Percentiles rank a stretch among this genome's conserved stretches.
phyloP scores from a whole-genome alignment of 208 protist species.

The Porcisia hertigi region DNA sequence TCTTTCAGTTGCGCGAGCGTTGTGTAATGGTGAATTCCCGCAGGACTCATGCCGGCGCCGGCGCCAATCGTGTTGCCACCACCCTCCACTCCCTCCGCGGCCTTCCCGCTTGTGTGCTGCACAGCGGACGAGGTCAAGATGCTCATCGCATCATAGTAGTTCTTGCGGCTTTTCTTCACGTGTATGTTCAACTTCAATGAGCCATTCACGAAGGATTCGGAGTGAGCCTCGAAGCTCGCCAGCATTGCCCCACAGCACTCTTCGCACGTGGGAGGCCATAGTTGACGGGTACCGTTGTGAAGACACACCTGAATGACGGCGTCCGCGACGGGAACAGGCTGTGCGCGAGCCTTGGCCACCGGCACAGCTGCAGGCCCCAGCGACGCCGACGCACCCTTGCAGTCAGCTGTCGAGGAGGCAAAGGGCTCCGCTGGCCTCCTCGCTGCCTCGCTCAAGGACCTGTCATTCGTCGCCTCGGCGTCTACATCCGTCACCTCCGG shows the following conservation, averaged over 20 bases:
- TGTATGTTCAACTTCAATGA: constrained; percentile 65
- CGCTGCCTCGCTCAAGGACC: neutral
- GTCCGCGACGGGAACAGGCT: constrained; percentile 11
- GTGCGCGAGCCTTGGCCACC: neutral
- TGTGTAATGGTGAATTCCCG: constrained; percentile 64
- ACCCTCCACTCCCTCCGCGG: neutral
- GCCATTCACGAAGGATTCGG: constrained; percentile 57
- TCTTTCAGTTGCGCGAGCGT: constrained; percentile 56
- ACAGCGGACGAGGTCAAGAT: constrained; percentile 36
- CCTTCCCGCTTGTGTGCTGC: constrained; percentile 6
- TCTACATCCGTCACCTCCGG: constrained; percentile 16
- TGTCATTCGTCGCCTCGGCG: constrained; percentile 8
- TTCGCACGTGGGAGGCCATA: constrained; percentile 48
- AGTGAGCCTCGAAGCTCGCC: constrained; percentile 36
- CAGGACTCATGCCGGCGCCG: neutral
- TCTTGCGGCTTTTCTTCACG: constrained; percentile 69
- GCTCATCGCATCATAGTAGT: constrained; percentile 72
- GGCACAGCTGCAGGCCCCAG: neutral
- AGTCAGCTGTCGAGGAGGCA: neutral
- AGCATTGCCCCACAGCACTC: constrained; percentile 45
- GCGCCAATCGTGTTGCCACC: neutral
- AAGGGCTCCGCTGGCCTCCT: neutral
- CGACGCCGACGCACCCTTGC: neutral
- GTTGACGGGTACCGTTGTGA: constrained; percentile 43
- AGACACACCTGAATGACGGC: constrained; percentile 43